Base-by-base conservation (phyloP, 371 early-diverging fungal species). In the Blakeslea trispora region DNA sequence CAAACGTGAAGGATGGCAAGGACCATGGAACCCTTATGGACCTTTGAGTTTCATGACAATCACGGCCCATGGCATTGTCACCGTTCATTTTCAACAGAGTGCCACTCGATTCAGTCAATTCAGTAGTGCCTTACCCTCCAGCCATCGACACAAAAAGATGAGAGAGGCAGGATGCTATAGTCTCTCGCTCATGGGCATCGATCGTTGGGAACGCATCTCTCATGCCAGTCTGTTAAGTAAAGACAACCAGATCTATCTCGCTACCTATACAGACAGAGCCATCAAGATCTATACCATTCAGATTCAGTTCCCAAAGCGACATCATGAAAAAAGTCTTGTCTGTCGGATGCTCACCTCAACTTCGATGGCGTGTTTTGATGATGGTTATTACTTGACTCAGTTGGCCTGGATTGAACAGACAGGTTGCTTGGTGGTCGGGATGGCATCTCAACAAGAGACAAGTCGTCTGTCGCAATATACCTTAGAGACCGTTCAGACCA, bases 1-100 rank as follows among this genome's bases (percentile, higher is more conserved):
- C 21, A 43, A 42, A 11, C 54, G 68, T 2, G 61, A 66, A 19
- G 51, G 50, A 9, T 39, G 68, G 0, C 7, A 47, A 17, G 74
- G 74, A 5, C 72, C 74, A n/a, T 61, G 74, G n/a, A 79, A 75
- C 44, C 74, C 76, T 0, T 74, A 66, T 40, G 79, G 79, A 3
- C 60, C 74, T 23, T 50, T 75, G 19, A 68, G 69, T 1, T 75
- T 79, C 53, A 40, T 76, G 15, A 65, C 66, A 9, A 66, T 74
- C 9, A 74, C 76, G 0, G 69, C 70, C 0, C 72, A 74, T 46
- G 79, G 79, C 13, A 71, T 75, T 52, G 50, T 79, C 8, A 66
- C 57, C 17, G 79, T 79, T 6, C 74, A 75, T 40, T 79, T 68
- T 46, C 79, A 79, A 55, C 74, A 66, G 9, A 72, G 66, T 34